Percentiles rank a stretch among this genome's conserved stretches.
These are phyloP conservation scores for Ogataea neopini DNA, from an alignment of 805 yeast genomes.

Conservation along the genomic window DNA sequence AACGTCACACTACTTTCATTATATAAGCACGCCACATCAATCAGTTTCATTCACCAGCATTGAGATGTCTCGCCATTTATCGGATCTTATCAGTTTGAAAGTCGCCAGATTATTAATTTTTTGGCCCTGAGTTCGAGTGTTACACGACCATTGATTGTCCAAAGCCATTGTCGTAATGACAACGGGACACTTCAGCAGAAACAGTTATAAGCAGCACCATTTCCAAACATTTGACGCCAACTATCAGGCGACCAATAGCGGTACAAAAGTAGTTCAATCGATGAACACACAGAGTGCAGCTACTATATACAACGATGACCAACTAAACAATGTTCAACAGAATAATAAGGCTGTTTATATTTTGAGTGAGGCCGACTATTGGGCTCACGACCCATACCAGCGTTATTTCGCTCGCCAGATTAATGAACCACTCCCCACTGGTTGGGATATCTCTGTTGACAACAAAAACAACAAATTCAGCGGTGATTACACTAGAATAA, in stretches of 20 bases:
- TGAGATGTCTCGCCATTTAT: neutral
- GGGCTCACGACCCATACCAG: slow-evolving; percentile 32
- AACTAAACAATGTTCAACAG: neutral
- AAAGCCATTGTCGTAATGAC: slow-evolving; percentile 1
- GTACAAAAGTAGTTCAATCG: neutral
- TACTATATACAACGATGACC: no score
- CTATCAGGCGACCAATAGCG: neutral
- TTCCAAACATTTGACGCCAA: neutral
- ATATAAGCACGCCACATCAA: neutral
- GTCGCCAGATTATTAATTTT: slow-evolving; percentile 3
- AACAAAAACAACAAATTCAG: slow-evolving; percentile 23
- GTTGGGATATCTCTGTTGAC: slow-evolving; percentile 21
- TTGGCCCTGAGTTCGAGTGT: neutral
- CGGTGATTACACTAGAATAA: slow-evolving; percentile 12
- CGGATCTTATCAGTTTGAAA: neutral
- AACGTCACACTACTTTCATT: no score
- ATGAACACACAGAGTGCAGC: neutral
- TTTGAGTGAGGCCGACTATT: slow-evolving; percentile 13
- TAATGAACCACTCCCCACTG: slow-evolving; percentile 19
- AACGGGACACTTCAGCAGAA: slow-evolving; percentile 2
- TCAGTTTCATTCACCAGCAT: neutral
- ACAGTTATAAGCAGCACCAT: neutral
- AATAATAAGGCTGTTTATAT: slow-evolving; percentile 6
- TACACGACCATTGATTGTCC: slow-evolving; percentile 3
- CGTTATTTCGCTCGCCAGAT: slow-evolving; percentile 22